Evolutionary conservation across 768 basidiomycete species (phyloP), one percentile per base, ranked within the genome.

Genomic region (Leccinum truebloodii): DNA sequence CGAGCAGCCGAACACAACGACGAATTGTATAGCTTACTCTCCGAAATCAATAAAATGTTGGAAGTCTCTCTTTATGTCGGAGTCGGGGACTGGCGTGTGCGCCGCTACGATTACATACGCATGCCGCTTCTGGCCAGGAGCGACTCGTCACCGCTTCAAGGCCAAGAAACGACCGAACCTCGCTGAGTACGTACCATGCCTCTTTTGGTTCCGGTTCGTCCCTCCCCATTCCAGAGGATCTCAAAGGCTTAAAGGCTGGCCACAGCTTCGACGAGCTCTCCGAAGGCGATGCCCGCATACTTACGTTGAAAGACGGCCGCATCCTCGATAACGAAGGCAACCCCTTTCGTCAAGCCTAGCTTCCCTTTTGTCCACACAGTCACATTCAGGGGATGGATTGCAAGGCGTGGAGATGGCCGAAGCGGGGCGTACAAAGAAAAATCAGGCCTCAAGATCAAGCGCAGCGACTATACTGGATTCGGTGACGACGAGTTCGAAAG

Each of bases 371-470:
- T 32, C 35, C 30, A 52, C 39, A 26, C 24, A 4, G 37, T 22
- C 22, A 34, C 30, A 48, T 58, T 12, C 65, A 96, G 97, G 98
- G 89, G 97, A 99, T 75, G 97, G 96, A 75, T 83, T 99, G 14
- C 92, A 97, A 77, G 98, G 98, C 65, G 81, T 97, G 57, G 94
- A 97, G 68, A 85, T 98, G 83, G 94, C 93, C 0, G 95, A 97
- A 71, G 86, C 85, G 54, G 94, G 95, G 65, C 85, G 85, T 22
- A 83, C 83, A 14, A 85, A 91, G 69, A 89, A 93, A 76, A 87
- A 88, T 35, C 78, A 86, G 53, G 93, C 94, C 77, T 92, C 53
- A 97, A 97, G 76, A 93, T 90, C 50, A 95, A 96, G 78, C 88
- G 84, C 59, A 86, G 84, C 26, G 90, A 92, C 69, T 98, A 99